Base-by-base conservation (phyloP, 108 stramenopile genomes). In the Schizochytrium sp. region DNA sequence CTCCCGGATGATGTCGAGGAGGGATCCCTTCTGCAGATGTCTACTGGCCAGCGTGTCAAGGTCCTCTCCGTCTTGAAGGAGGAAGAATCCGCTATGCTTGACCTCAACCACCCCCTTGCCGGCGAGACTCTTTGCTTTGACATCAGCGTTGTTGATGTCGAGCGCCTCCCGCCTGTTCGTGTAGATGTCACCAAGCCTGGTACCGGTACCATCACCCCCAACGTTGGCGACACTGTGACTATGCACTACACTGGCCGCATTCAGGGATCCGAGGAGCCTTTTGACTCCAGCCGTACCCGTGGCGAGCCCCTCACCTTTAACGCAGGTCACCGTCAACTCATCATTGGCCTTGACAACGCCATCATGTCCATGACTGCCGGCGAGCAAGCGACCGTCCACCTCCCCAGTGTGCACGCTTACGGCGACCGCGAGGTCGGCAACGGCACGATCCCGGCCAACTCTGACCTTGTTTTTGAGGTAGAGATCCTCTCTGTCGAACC, bases 1-100 rank as follows among this genome's bases (percentile, higher is more conserved):
- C 53, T 83, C 17, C 76, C 76, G 53, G 53, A 83, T 17, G 76
- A 83, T 53, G 53, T 83, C n/a, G 53, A 83, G 76, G 53, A n/a
- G 13, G 76, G 50, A 2, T 13, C 13, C 17, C n/a, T 12, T 47
- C 50, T 83, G 76, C 47, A 55, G 47, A 55, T 55, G 47, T 49
- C 47, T n/a, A 55, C 47, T n/a, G 76, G 76, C 47, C 76, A 83
- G 53, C 47, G 13, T 1, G 76, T 55, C 17, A 17, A 38, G 50
- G 76, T 83, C 5, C 8, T 55, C 50, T 47, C 49, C 50, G 13
- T 83, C 15, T 5, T 55, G 28, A 49, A 55, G 76, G 76, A 83
- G 76, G 76, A 83, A 2, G 64, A 69, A 44, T 7, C 44, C 7
- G 76, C 53, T 5, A 53, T 83, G 50, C 55, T 83, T 47, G 76